These are phyloP conservation scores for Bipolaris gigantea DNA, from an alignment of 2,329 filamentous ascomycete species.

Conservation along the genomic window DNA sequence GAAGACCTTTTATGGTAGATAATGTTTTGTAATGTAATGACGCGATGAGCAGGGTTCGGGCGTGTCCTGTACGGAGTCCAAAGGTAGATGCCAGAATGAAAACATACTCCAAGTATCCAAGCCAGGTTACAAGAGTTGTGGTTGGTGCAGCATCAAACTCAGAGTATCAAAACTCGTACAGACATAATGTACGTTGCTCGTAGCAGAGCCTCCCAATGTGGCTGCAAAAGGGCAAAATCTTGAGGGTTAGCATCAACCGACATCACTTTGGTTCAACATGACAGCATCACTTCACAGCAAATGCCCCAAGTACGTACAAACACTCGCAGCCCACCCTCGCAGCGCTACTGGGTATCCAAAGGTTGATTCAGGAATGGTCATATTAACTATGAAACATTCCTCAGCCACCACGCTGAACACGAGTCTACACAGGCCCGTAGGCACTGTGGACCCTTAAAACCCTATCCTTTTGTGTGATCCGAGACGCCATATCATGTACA, in stretches of 20 bases:
- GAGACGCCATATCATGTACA: constrained; percentile 34
- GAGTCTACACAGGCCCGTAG: constrained; percentile 25
- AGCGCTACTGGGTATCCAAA: constrained; percentile 6
- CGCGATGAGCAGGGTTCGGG: too few relatives aligned
- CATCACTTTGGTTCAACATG: not conserved
- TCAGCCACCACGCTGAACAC: constrained; percentile 55
- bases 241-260: not conserved
- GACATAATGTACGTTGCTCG: not conserved
- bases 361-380: constrained; percentile 58
- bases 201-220: too few relatives aligned
- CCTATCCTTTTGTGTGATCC: constrained; percentile 29
- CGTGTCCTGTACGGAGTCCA: too few relatives aligned
- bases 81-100: too few relatives aligned
- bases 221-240: not conserved
- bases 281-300: constrained; percentile 6
- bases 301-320: not conserved
- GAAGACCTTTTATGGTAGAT: too few relatives aligned
- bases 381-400: constrained; percentile 51
- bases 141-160: not conserved
- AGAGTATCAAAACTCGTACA: not conserved
- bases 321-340: not conserved
- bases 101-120: not conserved
- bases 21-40: too few relatives aligned
- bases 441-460: constrained; percentile 35
- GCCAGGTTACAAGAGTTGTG: not conserved